Percentiles rank a stretch among this genome's conserved stretches.
Evolutionary conservation across 768 basidiomycete species (phyloP).

Genomic region (Phaeolepiota aurea): DNA sequence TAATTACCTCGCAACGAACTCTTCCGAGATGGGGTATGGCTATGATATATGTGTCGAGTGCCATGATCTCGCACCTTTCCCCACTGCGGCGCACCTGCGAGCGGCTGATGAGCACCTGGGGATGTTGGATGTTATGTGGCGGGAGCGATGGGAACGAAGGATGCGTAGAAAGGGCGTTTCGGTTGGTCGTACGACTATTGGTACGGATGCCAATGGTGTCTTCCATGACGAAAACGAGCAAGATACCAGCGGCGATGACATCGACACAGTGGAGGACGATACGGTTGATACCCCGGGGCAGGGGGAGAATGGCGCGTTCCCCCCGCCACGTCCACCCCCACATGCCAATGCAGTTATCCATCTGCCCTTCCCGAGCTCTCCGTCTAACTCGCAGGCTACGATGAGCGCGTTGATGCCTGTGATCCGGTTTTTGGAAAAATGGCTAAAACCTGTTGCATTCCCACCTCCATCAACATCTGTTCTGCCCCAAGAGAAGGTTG

Average conservation of each 20-base stretch:
- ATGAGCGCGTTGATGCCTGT: conserved; percentile 54
- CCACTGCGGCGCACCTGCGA: conserved; percentile 53
- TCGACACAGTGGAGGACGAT: conserved; percentile 44
- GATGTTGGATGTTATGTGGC: conserved; percentile 62
- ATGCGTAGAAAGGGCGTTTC: conserved; percentile 6
- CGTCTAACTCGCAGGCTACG: conserved; percentile 42
- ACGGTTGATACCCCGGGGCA: conserved; percentile 7
- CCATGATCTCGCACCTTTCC: conserved; percentile 73
- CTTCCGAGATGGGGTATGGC: conserved; percentile 45
- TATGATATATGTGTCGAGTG: conserved; percentile 88
- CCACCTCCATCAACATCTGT: conserved; percentile 7
- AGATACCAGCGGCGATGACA: conserved; percentile 20
- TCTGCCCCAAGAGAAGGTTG: conserved; percentile 6
- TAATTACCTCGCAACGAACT: conserved; percentile 30
- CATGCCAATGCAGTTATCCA: conserved; percentile 68
- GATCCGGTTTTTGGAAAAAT: conserved; percentile 59
- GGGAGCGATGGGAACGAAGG: conserved; percentile 27
- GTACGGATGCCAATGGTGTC: too few relatives aligned
- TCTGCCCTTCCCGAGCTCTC: conserved; percentile 67
- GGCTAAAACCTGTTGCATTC: conserved; percentile 40
- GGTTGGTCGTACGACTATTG: not conserved
- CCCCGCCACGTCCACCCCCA: conserved; percentile 61
- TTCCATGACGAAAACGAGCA: not conserved
- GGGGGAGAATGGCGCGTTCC: conserved; percentile 13
- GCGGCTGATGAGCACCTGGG: conserved; percentile 71